Conservation (phyloP, 192 early-diverging fungal species). For the Coemansia umbellata region DNA sequence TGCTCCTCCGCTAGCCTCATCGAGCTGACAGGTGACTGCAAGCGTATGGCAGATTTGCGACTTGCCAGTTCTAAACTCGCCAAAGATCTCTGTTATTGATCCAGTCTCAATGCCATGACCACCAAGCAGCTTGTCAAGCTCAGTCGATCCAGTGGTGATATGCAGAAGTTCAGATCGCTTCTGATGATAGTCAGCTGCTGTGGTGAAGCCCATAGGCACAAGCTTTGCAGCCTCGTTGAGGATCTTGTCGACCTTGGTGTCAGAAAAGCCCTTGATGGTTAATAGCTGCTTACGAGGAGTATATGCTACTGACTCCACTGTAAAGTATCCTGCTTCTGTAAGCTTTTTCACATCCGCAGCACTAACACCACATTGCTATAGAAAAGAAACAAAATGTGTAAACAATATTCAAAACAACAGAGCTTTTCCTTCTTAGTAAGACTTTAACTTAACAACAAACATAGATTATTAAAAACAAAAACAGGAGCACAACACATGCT, state of each 20-base stretch:
- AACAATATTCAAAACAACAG: no score
- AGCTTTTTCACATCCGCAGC: constrained; percentile 80
- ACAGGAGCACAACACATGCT: neutral
- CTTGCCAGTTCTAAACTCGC: constrained; percentile 97
- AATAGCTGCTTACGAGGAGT: constrained; percentile 85
- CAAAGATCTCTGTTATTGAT: constrained; percentile 95
- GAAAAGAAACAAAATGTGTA: neutral
- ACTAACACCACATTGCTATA: constrained; percentile 64
- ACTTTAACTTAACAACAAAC: no score
- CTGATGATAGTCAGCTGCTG: constrained; percentile 86
- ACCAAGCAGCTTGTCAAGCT: constrained; percentile 87
- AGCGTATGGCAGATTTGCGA: constrained; percentile 95
- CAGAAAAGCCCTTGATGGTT: constrained; percentile 90
- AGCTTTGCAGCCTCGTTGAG: constrained; percentile 86
- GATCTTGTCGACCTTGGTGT: constrained; percentile 94
- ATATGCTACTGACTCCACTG: constrained; percentile 90
- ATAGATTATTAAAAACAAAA: neutral
- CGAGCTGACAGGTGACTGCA: constrained; percentile 94
- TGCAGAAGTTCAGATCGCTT: constrained; percentile 74
- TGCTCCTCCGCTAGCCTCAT: constrained; percentile 82
- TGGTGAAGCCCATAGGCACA: constrained; percentile 93
- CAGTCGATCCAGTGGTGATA: constrained; percentile 87
- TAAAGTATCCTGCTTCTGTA: constrained; percentile 79
- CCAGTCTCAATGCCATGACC: constrained; percentile 94
- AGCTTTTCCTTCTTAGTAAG: no score